Evolutionary conservation across 306 rosid species (phyloP).

Genomic region (Vicia faba): DNA sequence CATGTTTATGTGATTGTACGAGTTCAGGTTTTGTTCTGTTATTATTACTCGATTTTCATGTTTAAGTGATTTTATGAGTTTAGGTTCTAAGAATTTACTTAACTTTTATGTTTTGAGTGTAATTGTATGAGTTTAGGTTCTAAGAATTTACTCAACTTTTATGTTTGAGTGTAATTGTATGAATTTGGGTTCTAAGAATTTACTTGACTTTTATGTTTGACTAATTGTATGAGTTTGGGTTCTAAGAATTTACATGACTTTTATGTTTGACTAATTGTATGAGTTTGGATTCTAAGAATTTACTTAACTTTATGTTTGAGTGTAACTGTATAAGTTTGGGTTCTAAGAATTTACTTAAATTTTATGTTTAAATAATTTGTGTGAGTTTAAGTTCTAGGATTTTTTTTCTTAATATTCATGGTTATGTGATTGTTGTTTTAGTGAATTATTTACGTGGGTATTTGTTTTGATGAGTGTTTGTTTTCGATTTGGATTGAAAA

Average conservation of each 20-base stretch:
- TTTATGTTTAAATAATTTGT: background rate
- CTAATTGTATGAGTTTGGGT: background rate
- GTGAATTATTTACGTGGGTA: background rate
- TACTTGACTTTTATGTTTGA: too few relatives aligned
- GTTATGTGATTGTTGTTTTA: background rate
- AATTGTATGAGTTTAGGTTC: too few relatives aligned
- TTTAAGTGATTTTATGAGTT: background rate
- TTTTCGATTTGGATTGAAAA: constrained; percentile 29
- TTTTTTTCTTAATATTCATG: background rate
- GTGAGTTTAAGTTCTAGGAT: background rate
- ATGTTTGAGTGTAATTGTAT: too few relatives aligned
- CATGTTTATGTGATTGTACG: background rate
- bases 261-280: background rate
- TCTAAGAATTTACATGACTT: background rate
- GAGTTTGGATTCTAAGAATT: too few relatives aligned
- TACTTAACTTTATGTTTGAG: too few relatives aligned
- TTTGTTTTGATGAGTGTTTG: background rate
- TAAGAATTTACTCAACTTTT: too few relatives aligned
- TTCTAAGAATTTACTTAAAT: background rate
- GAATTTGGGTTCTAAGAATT: too few relatives aligned
- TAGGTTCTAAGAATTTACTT: background rate
- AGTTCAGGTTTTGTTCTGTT: background rate
- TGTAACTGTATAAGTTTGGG: background rate
- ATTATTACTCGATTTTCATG: background rate
- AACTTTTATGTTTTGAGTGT: too few relatives aligned